Base-by-base conservation (phyloP, 495 filamentous ascomycete species). In the Xylaria telfairii region DNA sequence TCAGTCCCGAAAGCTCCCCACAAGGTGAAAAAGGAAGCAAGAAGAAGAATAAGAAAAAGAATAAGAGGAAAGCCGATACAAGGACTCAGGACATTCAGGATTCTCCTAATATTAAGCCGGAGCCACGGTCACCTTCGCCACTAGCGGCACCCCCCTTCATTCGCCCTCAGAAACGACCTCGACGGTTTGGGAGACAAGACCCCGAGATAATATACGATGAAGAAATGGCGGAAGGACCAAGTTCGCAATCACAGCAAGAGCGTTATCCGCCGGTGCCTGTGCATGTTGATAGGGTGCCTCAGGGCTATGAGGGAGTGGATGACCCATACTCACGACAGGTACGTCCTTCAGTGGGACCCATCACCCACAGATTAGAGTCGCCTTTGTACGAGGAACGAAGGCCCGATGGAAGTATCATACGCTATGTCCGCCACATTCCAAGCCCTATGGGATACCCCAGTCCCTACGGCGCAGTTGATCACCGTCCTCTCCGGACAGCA, bases 101-200 rank as follows among this genome's bases (percentile, higher is more conserved):
- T 15, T 85, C 83, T 32, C 86, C 92, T 9, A 88, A 88, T 74
- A 94, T 98, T 76, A 98, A 98, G 76, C 87, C 91, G 71, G 95
- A 98, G 78, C 94, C 94, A 9, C 85, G 91, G 15, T 97, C 94
- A 1, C 93, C 93, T 3, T 93, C 93, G 24, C 92, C 92, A 17
- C 84, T 93, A 61, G 81, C 85, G 56, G 87, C 87, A 67, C 83
- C 84, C 41, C 84, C 81, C 41, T 83, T 83, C 62, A 76, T 82
- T 49, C 81, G 85, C 46, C 85, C 87, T 7, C 76, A 78, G 56
- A 88, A 87, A 71, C 82, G 86, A 53, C 81, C 87, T 56, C 85
- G 85, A 70, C 85, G 87, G 42, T 77, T 81, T 41, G 73, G 84
- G 54, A 84, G 87, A 71, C 83, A 80, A 28, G 76, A 76, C 30